A percentile compares a stretch with the other conserved stretches of the same genome.
These are phyloP conservation scores for Kwoniella heveanensis DNA, from an alignment of 768 basidiomycete genomes.

Conservation along the genomic window DNA sequence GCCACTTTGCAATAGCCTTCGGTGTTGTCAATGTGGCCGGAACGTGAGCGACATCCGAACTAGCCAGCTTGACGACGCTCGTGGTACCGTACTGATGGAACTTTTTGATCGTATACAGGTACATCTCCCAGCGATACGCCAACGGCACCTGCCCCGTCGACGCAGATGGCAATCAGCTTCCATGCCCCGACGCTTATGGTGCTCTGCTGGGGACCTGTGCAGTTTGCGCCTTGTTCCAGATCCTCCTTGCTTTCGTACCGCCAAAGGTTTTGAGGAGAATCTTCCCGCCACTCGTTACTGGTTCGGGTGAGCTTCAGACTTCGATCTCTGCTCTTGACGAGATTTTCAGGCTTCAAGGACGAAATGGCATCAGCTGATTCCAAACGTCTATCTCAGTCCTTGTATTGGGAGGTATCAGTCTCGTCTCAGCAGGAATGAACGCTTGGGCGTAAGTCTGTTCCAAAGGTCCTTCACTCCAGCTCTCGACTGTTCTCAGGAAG, in stretches of 20 bases:
- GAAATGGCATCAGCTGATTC: no score
- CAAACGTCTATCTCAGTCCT: background rate
- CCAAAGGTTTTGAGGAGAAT: conserved; percentile 60
- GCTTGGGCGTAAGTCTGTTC: conserved; percentile 9
- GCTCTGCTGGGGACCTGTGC: conserved; percentile 67
- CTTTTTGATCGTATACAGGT: conserved; percentile 54
- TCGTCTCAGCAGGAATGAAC: conserved; percentile 8
- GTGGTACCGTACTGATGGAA: no score
- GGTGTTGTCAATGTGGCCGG: conserved; percentile 8
- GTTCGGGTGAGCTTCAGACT: conserved; percentile 53
- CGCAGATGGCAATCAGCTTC: conserved; percentile 62
- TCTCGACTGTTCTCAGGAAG: no score
- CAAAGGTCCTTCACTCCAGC: no score
- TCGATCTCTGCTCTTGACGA: background rate
- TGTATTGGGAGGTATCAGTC: conserved; percentile 8
- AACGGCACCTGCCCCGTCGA: conserved; percentile 74
- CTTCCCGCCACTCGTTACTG: conserved; percentile 81
- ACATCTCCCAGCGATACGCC: conserved; percentile 62
- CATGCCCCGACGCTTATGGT: conserved; percentile 44
- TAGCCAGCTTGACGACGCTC: no score
- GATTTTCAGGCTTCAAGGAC: no score
- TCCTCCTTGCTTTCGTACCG: conserved; percentile 75
- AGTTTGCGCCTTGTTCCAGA: conserved; percentile 77
- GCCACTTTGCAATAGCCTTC: background rate
- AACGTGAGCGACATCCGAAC: conserved; percentile 3